These are phyloP conservation scores for Rhinocladiella similis DNA, from an alignment of 2,329 filamentous ascomycete genomes.

Conservation along the genomic window DNA sequence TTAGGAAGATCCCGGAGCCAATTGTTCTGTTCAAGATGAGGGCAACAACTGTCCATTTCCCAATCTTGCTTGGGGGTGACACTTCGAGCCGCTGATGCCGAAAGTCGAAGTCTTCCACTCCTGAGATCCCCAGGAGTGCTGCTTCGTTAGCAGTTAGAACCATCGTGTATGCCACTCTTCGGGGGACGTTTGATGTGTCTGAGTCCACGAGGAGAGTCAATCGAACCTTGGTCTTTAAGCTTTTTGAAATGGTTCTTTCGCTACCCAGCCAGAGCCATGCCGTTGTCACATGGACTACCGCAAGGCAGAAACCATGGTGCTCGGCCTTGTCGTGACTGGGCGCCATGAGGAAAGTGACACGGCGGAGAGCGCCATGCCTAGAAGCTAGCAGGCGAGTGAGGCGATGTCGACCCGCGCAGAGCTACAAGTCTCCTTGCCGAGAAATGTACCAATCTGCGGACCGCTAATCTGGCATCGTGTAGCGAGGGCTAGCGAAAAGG, in stretches of 20 bases:
- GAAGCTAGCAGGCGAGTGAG: constrained; percentile 1
- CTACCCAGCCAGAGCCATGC: too few species aligned
- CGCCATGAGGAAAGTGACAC: background rate
- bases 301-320: background rate
- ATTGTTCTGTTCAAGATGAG: constrained; percentile 12
- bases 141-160: constrained; percentile 2
- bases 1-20: constrained; percentile 12
- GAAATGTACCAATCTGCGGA: too few species aligned
- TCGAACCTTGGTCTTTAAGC: too few species aligned
- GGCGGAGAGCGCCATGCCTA: background rate
- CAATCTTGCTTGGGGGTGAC: constrained; percentile 3
- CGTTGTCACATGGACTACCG: too few species aligned
- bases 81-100: constrained; percentile 5
- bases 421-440: too few species aligned
- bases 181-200: too few species aligned
- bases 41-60: constrained; percentile 12
- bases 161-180: background rate
- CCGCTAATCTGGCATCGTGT: background rate
- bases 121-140: constrained; percentile 2
- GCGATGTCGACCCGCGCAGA: background rate
- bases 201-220: too few species aligned
- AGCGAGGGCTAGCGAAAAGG: background rate
- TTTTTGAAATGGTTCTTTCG: too few species aligned
- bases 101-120: constrained; percentile 1
- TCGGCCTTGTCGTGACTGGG: background rate